Conservation (phyloP, 2,329 filamentous ascomycete species). For the Fusarium duplospermum region DNA sequence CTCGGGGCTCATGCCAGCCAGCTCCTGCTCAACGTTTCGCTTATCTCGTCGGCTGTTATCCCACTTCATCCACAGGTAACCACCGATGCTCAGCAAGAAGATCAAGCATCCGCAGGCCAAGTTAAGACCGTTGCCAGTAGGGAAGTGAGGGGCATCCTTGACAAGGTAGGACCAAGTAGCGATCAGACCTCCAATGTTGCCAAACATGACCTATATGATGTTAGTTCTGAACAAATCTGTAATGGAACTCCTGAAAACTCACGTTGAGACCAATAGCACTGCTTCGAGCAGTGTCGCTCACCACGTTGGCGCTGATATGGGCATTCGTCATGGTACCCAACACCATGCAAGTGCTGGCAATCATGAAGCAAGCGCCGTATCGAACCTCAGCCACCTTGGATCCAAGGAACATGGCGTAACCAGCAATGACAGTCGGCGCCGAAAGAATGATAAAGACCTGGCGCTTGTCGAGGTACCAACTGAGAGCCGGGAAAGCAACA, state of each 20-base stretch:
- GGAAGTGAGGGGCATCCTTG: slow-evolving; percentile 72
- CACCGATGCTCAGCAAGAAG: slow-evolving; percentile 59
- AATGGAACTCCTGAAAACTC: not conserved
- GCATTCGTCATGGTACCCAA: slow-evolving; percentile 73
- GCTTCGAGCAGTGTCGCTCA: slow-evolving; percentile 73
- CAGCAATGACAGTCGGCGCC: slow-evolving; percentile 69
- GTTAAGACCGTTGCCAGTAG: slow-evolving; percentile 74
- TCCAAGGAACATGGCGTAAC: slow-evolving; percentile 74
- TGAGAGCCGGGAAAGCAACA: slow-evolving; percentile 66
- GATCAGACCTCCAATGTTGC: slow-evolving; percentile 71
- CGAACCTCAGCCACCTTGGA: slow-evolving; percentile 58
- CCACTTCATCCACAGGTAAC: slow-evolving; percentile 70
- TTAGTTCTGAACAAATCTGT: not conserved
- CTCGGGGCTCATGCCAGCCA: slow-evolving; percentile 65
- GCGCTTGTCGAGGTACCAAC: slow-evolving; percentile 66
- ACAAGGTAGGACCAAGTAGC: slow-evolving; percentile 74
- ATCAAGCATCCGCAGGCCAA: slow-evolving; percentile 69
- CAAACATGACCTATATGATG: slow-evolving; percentile 43
- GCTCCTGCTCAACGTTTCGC: slow-evolving; percentile 66
- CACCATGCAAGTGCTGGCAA: slow-evolving; percentile 69
- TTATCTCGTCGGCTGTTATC: slow-evolving; percentile 70
- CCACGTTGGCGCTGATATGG: slow-evolving; percentile 72
- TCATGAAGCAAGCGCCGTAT: slow-evolving; percentile 74
- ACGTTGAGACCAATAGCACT: slow-evolving; percentile 65
- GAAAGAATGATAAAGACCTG: slow-evolving; percentile 66